Conservation (phyloP, 1,284 basidiomycete genomes). For the Agaricales sp. region DNA sequence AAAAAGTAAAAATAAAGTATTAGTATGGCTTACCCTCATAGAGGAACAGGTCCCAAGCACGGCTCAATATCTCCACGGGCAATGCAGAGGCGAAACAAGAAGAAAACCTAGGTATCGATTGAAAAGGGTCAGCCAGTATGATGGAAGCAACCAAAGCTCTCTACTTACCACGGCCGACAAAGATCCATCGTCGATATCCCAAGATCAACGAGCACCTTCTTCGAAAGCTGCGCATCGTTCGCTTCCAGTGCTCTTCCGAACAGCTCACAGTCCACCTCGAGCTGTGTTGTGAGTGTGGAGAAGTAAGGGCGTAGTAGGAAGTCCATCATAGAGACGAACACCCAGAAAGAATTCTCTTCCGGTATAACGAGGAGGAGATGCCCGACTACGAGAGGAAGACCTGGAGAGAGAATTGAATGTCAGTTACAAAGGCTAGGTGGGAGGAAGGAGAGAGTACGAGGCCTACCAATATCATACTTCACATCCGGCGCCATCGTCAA, state of each 20-base stretch:
- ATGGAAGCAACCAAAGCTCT: too few species aligned
- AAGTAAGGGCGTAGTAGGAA: conserved; percentile 76
- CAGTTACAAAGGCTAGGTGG: not conserved
- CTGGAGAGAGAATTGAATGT: conserved; percentile 23
- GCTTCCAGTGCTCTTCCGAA: conserved; percentile 68
- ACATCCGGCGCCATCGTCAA: conserved; percentile 75
- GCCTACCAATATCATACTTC: conserved; percentile 41
- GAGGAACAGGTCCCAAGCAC: conserved; percentile 85
- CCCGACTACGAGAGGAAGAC: conserved; percentile 69
- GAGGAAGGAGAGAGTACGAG: conserved; percentile 4
- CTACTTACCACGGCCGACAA: conserved; percentile 51
- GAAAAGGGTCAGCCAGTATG: too few species aligned
- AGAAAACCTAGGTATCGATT: conserved; percentile 43
- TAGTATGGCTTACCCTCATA: conserved; percentile 54
- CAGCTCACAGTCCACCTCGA: conserved; percentile 74
- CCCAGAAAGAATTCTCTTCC: conserved; percentile 93
- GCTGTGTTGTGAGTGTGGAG: conserved; percentile 53
- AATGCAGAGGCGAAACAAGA: conserved; percentile 69
- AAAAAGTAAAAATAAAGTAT: conserved; percentile 1
- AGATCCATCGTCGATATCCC: conserved; percentile 42
- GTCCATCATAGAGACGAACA: conserved; percentile 79
- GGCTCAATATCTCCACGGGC: conserved; percentile 66
- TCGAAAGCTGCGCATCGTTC: conserved; percentile 54
- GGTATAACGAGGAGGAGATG: conserved; percentile 75
- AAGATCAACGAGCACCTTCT: conserved; percentile 59